Conservation (phyloP, 257 asterid species). For the Nicotiana benthamiana region DNA sequence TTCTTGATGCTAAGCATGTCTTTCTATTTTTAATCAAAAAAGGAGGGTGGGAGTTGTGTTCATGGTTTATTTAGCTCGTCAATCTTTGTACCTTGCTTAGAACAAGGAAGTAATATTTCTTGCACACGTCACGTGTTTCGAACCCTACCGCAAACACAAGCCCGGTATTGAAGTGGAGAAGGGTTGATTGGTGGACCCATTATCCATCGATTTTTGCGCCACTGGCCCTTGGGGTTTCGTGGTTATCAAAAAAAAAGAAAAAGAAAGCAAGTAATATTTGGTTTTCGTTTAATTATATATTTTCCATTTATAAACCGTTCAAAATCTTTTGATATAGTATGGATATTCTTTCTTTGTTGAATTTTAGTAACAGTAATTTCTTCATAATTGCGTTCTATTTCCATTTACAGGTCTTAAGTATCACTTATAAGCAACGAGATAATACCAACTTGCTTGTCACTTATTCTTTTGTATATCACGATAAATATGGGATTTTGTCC, state of each 20-base stretch:
- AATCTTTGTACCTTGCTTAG: not conserved
- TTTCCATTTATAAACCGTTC: not conserved
- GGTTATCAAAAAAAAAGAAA: too few relatives aligned
- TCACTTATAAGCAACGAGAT: not conserved
- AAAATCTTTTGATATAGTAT: not conserved
- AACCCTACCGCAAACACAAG: too few relatives aligned
- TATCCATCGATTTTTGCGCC: too few relatives aligned
- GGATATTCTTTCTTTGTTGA: not conserved
- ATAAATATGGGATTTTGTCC: not conserved
- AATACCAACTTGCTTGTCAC: not conserved
- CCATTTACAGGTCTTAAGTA: not conserved
- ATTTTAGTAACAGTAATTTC: not conserved
- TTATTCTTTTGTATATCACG: not conserved
- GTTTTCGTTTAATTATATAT: too few relatives aligned
- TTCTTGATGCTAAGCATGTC: not conserved
- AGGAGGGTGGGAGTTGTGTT: not conserved
- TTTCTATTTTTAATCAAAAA: not conserved
- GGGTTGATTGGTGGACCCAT: too few relatives aligned
- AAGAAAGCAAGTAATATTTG: not conserved
- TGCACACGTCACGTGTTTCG: too few relatives aligned
- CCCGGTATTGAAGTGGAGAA: too few relatives aligned
- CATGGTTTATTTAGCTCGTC: not conserved
- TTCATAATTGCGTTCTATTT: not conserved
- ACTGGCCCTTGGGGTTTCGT: too few relatives aligned
- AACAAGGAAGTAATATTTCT: not conserved